Evolutionary conservation across 306 rosid genomes (phyloP), one percentile per base, ranked within the genome.

Genomic region (Casuarina equisetifolia): DNA sequence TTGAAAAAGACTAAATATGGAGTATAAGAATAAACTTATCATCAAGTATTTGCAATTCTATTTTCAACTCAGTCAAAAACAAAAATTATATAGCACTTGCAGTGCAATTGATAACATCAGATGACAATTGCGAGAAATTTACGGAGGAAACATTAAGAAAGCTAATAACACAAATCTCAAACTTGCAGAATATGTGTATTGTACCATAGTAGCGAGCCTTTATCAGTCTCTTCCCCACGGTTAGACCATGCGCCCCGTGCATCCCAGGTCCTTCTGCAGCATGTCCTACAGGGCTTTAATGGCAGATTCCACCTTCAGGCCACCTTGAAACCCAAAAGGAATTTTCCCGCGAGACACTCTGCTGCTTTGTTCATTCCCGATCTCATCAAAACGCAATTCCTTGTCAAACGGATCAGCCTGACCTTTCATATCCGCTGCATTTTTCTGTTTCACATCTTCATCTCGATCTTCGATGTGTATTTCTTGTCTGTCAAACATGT

Each of bases 371-470:
- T 79, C 72, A 35, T 76, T 36, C 39, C 62, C 80, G 20, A 35
- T 62, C 48, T 89, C 91, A 73, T 84, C 75, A 36, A 84, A 89
- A 80, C 20, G 75, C n/a, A 72, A 42, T 79, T 83, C 86, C 75
- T 82, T 85, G 64, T 76, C 82, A 0, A 76, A 48, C 75, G 78
- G 76, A 76, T 76, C 71, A 39, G 16, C 82, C 32, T 78, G 86
- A 57, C 13, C 55, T 63, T 68, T 66, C 73, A 75, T 51, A 68
- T 48, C 84, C 57, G 63, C 74, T 8, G 42, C 49, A 45, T 49
- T 78, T 48, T 73, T 81, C 66, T 25, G 63, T 20, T 69, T 66
- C 17, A 57, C 12, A 59, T 79, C 82, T 54, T 62, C 72, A 13
- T 61, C 70, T 75, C 35, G 74, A 59, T 76, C 83, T 76, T 73